Base-by-base conservation (phyloP, 2,329 filamentous ascomycete genomes). In the Teratosphaeriaceae sp. region DNA sequence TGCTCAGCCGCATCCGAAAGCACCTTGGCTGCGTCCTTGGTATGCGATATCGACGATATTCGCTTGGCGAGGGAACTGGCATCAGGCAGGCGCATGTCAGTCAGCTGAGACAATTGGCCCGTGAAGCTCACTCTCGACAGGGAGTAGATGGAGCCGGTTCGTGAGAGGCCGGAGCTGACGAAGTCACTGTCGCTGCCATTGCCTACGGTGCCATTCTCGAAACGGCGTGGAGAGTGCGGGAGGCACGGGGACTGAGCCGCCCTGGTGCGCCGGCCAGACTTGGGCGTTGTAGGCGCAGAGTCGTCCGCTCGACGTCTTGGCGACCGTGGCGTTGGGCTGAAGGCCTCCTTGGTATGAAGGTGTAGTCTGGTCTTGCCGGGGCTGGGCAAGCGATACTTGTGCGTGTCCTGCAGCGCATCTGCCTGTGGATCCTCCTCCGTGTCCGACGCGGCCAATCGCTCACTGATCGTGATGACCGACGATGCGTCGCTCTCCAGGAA, bases 111-210 rank as follows among this genome's bases (percentile, higher is more conserved):
- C 41, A 97, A 79, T 65, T 97, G 92, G 57, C 86, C 94, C 50
- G 88, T 86, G 64, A 98, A 95, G 5, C 90, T 96, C 24, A 84
- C 85, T 34, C 90, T 80, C 2, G 88, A 95, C 45, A 98, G 77
- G 1, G 92, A 95, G 66, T 94, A 96, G 53, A 97, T 88, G 26
- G 90, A 97, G 31, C 85, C 85, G 3, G 88, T 75, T 11, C 88
- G 78, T 18, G 74, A 73, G 6, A 78, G 62, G 42, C 70, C 78
- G 33, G 79, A 72, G 3, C 79, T 78, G 27, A 82, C 80, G 62
- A 87, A 86, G 62, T 85, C 85, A 27, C 75, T 71, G 29, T 72
- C 68, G 23, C 75, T 66, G 43, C 77, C 74, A 33, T 70, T 55
- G 13, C 57, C 56, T 22, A 29, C 42, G 37, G 48, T 53, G 11